Conservation (phyloP, 495 filamentous ascomycete genomes). For the Ramalina peruviana region DNA sequence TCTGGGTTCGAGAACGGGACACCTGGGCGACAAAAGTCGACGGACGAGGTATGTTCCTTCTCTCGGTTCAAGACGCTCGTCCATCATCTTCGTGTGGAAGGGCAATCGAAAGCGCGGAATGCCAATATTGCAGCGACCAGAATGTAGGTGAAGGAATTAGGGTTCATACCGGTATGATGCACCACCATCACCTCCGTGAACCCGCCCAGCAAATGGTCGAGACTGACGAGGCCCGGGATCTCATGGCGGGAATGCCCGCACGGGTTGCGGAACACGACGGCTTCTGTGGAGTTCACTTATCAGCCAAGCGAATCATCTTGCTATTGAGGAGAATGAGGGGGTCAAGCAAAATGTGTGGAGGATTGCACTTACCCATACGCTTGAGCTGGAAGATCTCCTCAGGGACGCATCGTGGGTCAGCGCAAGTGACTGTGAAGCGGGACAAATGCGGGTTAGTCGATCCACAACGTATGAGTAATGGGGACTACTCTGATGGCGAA, state of each 20-base stretch:
- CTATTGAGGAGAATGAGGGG: neutral
- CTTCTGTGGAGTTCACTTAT: neutral
- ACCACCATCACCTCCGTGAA: constrained; percentile 8
- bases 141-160: neutral
- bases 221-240: constrained; percentile 4
- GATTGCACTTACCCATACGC: neutral
- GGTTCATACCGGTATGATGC: constrained; percentile 11
- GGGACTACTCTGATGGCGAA: neutral
- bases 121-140: no score
- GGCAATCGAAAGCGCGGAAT: no score
- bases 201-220: constrained; percentile 6
- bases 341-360: no score
- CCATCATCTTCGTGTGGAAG: no score
- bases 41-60: no score
- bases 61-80: no score
- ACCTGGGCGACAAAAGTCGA: no score
- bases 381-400: neutral
- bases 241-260: constrained; percentile 5
- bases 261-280: constrained; percentile 5
- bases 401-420: neutral
- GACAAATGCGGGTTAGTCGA: neutral
- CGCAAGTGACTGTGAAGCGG: neutral
- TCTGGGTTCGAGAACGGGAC: no score
- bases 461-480: neutral
- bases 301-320: neutral